Percentiles rank a stretch among this genome's conserved stretches.
These are phyloP conservation scores for Adansonia grandidieri DNA, from an alignment of 441 rosid genomes.

Conservation along the genomic window DNA sequence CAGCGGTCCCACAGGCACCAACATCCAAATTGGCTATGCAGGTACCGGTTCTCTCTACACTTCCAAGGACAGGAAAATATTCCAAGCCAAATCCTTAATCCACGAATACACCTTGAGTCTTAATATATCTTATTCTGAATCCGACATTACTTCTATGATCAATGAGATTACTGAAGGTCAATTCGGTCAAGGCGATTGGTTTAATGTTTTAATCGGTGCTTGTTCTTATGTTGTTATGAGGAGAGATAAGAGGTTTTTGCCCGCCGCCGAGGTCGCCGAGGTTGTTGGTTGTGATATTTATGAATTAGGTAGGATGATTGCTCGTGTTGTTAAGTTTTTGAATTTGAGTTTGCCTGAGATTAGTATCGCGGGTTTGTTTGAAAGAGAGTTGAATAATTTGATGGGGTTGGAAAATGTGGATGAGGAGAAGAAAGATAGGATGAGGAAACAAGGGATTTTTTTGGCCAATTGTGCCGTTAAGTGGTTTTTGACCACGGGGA, in stretches of 20 bases:
- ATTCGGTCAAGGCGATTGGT: slow-evolving; percentile 68
- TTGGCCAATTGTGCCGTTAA: slow-evolving; percentile 73
- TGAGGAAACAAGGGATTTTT: slow-evolving; percentile 71
- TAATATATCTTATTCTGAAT: slow-evolving; percentile 8
- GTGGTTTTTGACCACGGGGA: slow-evolving; percentile 80
- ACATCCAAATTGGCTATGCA: slow-evolving; percentile 52
- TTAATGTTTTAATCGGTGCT: slow-evolving; percentile 62
- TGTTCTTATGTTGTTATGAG: slow-evolving; percentile 37
- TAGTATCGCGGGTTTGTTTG: slow-evolving; percentile 60
- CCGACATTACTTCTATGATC: slow-evolving; percentile 35
- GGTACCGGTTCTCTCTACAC: slow-evolving; percentile 58
- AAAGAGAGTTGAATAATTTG: slow-evolving; percentile 45
- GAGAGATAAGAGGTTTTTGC: slow-evolving; percentile 35
- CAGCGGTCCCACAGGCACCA: slow-evolving; percentile 65
- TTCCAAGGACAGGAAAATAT: slow-evolving; percentile 69
- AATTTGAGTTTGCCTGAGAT: slow-evolving; percentile 53
- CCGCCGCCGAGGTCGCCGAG: slow-evolving; percentile 54
- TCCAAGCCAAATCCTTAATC: slow-evolving; percentile 50
- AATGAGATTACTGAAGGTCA: slow-evolving; percentile 62
- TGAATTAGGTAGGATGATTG: slow-evolving; percentile 73
- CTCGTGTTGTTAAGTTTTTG: slow-evolving; percentile 61
- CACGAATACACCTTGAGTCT: background rate
- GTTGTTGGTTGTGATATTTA: slow-evolving; percentile 56
- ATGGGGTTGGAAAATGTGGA: slow-evolving; percentile 39
- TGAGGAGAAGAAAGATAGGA: slow-evolving; percentile 42